These are phyloP conservation scores for Penicillium verhagenii DNA, from an alignment of 495 filamentous ascomycete genomes.

Conservation along the genomic window DNA sequence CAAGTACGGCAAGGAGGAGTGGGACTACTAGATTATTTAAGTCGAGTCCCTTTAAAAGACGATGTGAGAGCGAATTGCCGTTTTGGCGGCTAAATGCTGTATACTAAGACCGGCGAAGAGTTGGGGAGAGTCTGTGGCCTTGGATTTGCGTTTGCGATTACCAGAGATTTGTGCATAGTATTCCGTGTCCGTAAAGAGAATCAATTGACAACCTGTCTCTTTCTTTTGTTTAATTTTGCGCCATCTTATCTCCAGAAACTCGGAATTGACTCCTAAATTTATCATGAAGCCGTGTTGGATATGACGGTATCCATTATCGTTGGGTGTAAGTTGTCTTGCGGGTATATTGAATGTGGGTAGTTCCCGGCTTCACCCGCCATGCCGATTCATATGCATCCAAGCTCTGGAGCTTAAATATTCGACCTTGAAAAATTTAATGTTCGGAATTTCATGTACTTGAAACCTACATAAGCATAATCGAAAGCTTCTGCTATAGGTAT, in stretches of 20 bases:
- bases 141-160: constrained; percentile 23
- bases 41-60: constrained; percentile 17
- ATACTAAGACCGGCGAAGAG: constrained; percentile 53
- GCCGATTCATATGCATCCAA: too few relatives aligned
- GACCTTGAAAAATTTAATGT: too few relatives aligned
- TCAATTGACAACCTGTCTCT: constrained; percentile 37
- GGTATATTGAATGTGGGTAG: too few relatives aligned
- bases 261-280: not conserved
- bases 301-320: too few relatives aligned
- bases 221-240: not conserved
- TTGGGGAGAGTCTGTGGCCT: constrained; percentile 8
- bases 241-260: not conserved
- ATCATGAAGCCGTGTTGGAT: too few relatives aligned
- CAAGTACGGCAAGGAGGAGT: constrained; percentile 95
- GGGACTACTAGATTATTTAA: constrained; percentile 40
- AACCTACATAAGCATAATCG: too few relatives aligned
- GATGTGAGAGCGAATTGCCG: constrained; percentile 13
- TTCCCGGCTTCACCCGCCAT: too few relatives aligned
- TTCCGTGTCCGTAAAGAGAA: constrained; percentile 29
- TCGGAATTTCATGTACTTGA: too few relatives aligned
- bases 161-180: constrained; percentile 44
- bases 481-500: too few relatives aligned
- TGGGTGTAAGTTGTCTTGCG: too few relatives aligned
- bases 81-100: constrained; percentile 68
- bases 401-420: too few relatives aligned